Evolutionary conservation across 768 basidiomycete species (phyloP).

Genomic region (Boletus insuetus): DNA sequence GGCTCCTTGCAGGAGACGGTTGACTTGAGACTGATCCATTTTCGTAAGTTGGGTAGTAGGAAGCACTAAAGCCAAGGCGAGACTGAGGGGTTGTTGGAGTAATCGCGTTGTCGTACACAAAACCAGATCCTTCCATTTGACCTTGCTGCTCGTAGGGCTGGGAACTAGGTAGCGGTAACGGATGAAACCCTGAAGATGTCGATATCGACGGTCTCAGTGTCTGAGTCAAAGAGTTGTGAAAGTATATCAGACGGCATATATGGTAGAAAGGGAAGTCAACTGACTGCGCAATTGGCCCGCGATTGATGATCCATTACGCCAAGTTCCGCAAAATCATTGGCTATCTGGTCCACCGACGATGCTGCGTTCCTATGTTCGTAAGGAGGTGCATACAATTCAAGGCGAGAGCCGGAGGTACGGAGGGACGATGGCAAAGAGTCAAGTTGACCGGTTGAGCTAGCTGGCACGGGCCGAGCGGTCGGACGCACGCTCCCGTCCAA

Average conservation of each 20-base stretch:
- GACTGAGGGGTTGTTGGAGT: conserved; percentile 38
- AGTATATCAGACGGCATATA: conserved; percentile 13
- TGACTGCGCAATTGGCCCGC: conserved; percentile 60
- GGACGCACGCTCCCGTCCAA: conserved; percentile 22
- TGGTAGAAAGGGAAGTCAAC: conserved; percentile 22
- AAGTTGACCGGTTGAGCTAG: conserved; percentile 36
- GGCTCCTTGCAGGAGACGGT: conserved; percentile 36
- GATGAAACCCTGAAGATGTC: conserved; percentile 32
- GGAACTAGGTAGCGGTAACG: conserved; percentile 32
- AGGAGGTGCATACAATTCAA: conserved; percentile 70
- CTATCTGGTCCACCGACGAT: conserved; percentile 48
- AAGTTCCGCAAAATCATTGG: conserved; percentile 66
- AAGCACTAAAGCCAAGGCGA: conserved; percentile 30
- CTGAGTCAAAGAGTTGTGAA: conserved; percentile 33
- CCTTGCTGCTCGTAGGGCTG: conserved; percentile 40
- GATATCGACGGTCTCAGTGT: conserved; percentile 38
- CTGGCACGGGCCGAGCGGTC: conserved; percentile 6
- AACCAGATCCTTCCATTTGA: conserved; percentile 32
- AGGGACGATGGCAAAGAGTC: conserved; percentile 62
- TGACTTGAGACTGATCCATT: conserved; percentile 30
- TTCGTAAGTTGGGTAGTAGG: conserved; percentile 49
- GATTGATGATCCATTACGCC: conserved; percentile 49
- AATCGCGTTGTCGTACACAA: conserved; percentile 39
- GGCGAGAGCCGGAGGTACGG: conserved; percentile 58
- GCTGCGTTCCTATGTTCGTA: conserved; percentile 57